These are phyloP conservation scores for Phytophthora brassicae DNA, from an alignment of 352 stramenopile genomes.

Conservation along the genomic window DNA sequence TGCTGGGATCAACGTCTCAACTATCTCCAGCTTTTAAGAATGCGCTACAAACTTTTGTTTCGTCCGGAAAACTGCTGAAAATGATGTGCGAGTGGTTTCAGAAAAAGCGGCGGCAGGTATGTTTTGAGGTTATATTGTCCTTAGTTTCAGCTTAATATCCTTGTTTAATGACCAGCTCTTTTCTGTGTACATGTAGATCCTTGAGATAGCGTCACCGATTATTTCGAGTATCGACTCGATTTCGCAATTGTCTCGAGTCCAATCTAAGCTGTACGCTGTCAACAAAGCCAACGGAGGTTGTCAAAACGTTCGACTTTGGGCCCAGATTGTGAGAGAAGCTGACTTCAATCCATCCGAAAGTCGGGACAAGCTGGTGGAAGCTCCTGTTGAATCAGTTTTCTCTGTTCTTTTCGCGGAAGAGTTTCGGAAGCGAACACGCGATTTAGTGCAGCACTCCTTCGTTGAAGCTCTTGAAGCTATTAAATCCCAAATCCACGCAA, in stretches of 20 bases:
- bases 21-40: constrained; percentile 29
- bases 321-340: constrained; percentile 9
- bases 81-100: constrained; percentile 42
- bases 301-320: constrained; percentile 43
- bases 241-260: constrained; percentile 52
- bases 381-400: constrained; percentile 49
- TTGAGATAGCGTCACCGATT: constrained; percentile 37
- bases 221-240: constrained; percentile 67
- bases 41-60: constrained; percentile 32
- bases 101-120: constrained; percentile 43
- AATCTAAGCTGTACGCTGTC: constrained; percentile 52
- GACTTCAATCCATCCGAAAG: constrained; percentile 5
- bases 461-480: constrained; percentile 73
- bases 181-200: constrained; percentile 43
- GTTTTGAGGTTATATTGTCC: neutral
- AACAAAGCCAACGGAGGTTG: constrained; percentile 42
- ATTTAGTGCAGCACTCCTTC: constrained; percentile 78
- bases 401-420: constrained; percentile 58
- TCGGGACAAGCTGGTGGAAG: constrained; percentile 7
- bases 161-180: neutral
- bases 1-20: constrained; percentile 33
- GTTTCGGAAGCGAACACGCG: constrained; percentile 62
- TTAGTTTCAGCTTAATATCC: neutral
- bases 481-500: constrained; percentile 56
- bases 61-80: constrained; percentile 33